These are phyloP conservation scores for Plasmodium malariae DNA, from an alignment of 169 alveolate genomes.

Conservation along the genomic window DNA sequence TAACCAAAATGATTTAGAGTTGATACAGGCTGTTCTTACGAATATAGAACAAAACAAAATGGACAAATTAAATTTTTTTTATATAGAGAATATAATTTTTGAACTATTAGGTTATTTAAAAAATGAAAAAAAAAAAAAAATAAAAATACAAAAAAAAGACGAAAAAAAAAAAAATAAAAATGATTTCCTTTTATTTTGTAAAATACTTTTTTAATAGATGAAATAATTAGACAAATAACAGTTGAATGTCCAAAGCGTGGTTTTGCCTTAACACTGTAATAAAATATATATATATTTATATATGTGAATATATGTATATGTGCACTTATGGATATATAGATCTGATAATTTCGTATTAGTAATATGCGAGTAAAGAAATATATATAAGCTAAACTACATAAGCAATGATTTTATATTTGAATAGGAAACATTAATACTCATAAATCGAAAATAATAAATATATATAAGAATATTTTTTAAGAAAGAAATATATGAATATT, in stretches of 20 bases:
- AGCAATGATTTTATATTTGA: not conserved
- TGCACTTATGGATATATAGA: not conserved
- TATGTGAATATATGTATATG: not conserved
- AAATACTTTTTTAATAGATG: conserved; percentile 32
- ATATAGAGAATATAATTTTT: conserved; percentile 53
- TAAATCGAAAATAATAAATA: not conserved
- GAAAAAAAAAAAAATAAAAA: not conserved
- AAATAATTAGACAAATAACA: conserved; percentile 48
- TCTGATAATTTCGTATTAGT: not conserved
- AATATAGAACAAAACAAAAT: conserved; percentile 49
- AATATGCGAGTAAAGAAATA: not conserved
- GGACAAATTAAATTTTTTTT: conserved; percentile 51
- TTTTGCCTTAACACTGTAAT: conserved; percentile 49
- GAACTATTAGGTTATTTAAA: conserved; percentile 47
- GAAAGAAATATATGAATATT: too few relatives aligned
- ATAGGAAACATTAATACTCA: not conserved
- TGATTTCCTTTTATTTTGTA: not conserved
- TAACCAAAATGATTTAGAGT: conserved; percentile 33
- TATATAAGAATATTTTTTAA: not conserved
- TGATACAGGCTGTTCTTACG: conserved; percentile 51
- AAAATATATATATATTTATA: not conserved
- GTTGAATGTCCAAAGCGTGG: conserved; percentile 66
- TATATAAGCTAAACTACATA: not conserved
- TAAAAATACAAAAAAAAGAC: not conserved
- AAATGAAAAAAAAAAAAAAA: not conserved